Conservation (phyloP, 1,139 yeast species). For the Scheffersomyces cryptocercus region DNA sequence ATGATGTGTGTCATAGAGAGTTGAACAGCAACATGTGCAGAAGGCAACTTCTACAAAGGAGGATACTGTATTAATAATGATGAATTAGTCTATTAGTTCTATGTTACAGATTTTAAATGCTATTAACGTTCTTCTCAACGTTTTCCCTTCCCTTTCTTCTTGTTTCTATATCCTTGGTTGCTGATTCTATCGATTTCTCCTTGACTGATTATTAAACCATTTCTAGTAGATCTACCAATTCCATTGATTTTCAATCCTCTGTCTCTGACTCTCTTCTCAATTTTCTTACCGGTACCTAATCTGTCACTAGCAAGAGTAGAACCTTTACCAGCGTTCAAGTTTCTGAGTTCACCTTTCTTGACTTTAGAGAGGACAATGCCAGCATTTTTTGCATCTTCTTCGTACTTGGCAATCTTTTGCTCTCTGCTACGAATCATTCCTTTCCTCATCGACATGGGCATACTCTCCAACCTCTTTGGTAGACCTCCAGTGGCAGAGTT, state of each 20-base stretch:
- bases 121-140: conserved; percentile 2
- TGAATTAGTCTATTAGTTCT: too few species aligned
- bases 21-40: too few species aligned
- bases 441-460: conserved; percentile 87
- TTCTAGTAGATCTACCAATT: conserved; percentile 77
- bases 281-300: conserved; percentile 52
- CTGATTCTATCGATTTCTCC: conserved; percentile 60
- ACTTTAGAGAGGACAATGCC: conserved; percentile 77
- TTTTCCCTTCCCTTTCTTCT: conserved; percentile 9
- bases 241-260: conserved; percentile 78
- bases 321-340: conserved; percentile 56
- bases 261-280: conserved; percentile 49
- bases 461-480: conserved; percentile 60
- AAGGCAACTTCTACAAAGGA: too few species aligned
- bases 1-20: too few species aligned
- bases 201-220: conserved; percentile 76
- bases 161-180: conserved; percentile 9
- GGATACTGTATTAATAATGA: too few species aligned
- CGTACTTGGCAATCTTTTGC: conserved; percentile 55
- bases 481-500: conserved; percentile 46
- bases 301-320: conserved; percentile 53
- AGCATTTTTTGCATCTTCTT: conserved; percentile 80
- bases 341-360: conserved; percentile 64
- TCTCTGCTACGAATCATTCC: conserved; percentile 70
- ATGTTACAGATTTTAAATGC: too few species aligned